Conservation (phyloP, 163 green algal genomes). For the Prototheca wickerhamii region DNA sequence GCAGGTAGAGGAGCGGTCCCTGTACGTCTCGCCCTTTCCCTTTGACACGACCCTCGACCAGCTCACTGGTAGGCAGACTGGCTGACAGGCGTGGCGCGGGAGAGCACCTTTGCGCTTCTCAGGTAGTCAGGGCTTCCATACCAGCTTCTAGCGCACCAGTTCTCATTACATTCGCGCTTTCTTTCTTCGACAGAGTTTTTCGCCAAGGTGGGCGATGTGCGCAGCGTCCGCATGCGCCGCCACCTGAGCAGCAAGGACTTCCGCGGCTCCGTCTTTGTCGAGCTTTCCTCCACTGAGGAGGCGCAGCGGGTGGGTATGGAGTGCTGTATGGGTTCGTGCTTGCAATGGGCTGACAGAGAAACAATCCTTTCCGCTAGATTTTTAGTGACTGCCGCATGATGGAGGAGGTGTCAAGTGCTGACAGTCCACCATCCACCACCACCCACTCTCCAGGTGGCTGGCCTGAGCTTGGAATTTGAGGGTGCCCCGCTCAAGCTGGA, state of each 20-base stretch:
- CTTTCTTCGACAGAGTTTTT: constrained; percentile 43
- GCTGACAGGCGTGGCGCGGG: no score
- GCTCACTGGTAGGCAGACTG: not conserved
- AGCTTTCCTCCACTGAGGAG: constrained; percentile 58
- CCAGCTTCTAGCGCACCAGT: no score
- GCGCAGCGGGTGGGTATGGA: constrained; percentile 42
- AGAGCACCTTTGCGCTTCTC: no score
- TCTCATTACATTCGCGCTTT: no score
- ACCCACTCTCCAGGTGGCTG: constrained; percentile 39
- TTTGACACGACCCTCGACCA: constrained; percentile 52
- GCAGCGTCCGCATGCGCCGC: constrained; percentile 67
- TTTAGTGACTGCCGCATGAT: not conserved
- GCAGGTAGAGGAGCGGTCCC: constrained; percentile 53
- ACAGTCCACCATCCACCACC: not conserved
- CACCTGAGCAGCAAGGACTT: constrained; percentile 74
- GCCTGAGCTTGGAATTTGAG: constrained; percentile 48
- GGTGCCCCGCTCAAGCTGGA: constrained; percentile 55
- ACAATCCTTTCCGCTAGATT: no score
- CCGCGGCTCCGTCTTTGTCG: constrained; percentile 73
- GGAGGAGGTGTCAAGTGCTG: not conserved
- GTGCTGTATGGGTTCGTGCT: not conserved
- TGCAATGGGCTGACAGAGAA: not conserved
- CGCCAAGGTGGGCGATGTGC: constrained; percentile 30
- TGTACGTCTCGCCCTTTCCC: constrained; percentile 73
- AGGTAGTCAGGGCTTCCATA: no score